Percentiles rank a stretch among this genome's conserved stretches.
Conservation (phyloP, 805 yeast genomes). For the Wickerhamiella dianesei region DNA sequence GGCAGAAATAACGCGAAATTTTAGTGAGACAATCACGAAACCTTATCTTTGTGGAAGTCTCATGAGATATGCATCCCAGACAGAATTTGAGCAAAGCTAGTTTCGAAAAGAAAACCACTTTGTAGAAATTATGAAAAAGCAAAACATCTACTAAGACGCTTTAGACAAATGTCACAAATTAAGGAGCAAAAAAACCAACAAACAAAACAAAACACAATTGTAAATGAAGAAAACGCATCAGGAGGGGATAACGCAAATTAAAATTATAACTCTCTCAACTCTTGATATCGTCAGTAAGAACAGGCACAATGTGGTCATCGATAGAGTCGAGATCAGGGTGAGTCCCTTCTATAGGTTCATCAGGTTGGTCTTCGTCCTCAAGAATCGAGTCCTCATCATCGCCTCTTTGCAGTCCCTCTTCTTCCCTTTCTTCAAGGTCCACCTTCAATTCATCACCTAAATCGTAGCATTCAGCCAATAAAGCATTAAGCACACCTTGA, state of each 20-base stretch:
- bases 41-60: too few relatives aligned
- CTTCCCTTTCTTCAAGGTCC: constrained; percentile 19
- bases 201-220: neutral
- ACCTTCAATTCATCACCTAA: constrained; percentile 76
- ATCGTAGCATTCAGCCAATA: constrained; percentile 89
- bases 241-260: neutral
- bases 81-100: too few relatives aligned
- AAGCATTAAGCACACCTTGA: constrained; percentile 85
- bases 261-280: neutral
- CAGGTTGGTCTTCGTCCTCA: constrained; percentile 1
- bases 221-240: neutral
- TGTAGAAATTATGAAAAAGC: too few relatives aligned
- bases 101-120: too few relatives aligned
- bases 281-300: neutral
- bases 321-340: neutral
- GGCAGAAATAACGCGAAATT: neutral
- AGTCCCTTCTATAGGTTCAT: neutral
- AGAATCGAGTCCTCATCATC: constrained; percentile 6
- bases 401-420: constrained; percentile 9
- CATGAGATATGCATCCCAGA: too few relatives aligned
- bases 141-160: too few relatives aligned
- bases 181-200: neutral
- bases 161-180: too few relatives aligned
- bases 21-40: neutral
- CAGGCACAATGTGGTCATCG: neutral